A percentile compares a stretch with the other conserved stretches of the same genome.
Evolutionary conservation across 1,284 basidiomycete genomes (phyloP).

Genomic region (Pseudozyma hubeiensis): DNA sequence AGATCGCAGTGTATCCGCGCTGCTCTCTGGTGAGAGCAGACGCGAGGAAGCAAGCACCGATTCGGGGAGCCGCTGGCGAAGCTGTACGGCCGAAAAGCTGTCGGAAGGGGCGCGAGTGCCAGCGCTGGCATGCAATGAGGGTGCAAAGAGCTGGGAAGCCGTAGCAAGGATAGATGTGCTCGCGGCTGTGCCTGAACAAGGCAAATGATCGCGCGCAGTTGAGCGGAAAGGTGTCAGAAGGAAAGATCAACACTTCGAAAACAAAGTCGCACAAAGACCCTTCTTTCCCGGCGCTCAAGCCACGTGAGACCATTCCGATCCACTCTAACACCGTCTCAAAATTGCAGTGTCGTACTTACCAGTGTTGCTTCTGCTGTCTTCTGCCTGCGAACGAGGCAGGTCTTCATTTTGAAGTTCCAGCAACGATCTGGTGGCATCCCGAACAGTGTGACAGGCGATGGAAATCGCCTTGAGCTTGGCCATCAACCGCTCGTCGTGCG

Average conservation of each 20-base stretch:
- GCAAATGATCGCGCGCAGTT: neutral
- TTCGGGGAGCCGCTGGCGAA: conserved; percentile 13
- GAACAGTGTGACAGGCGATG: neutral
- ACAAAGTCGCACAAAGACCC: conserved; percentile 7
- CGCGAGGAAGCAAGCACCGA: conserved; percentile 27
- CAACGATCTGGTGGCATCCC: conserved; percentile 10
- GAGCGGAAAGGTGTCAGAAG: neutral
- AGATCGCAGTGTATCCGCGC: conserved; percentile 21
- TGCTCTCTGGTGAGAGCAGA: conserved; percentile 24
- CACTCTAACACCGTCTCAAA: conserved; percentile 5
- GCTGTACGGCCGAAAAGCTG: conserved; percentile 2
- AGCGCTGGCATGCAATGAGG: neutral
- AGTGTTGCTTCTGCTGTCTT: conserved; percentile 8
- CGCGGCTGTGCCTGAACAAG: conserved; percentile 2
- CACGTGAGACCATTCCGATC: conserved; percentile 3
- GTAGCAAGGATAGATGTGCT: conserved; percentile 13
- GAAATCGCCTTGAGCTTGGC: conserved; percentile 7
- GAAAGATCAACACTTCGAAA: neutral
- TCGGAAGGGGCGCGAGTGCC: neutral
- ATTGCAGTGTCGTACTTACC: conserved; percentile 13
- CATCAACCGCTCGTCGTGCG: neutral
- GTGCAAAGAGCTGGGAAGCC: conserved; percentile 12
- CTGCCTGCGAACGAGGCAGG: neutral
- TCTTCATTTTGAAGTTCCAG: conserved; percentile 17
- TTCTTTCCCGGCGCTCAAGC: conserved; percentile 15